Percentiles rank a stretch among this genome's conserved stretches.
These are phyloP conservation scores for Eucalyptus microcorys DNA, from an alignment of 345 rosid species.

Conservation along the genomic window DNA sequence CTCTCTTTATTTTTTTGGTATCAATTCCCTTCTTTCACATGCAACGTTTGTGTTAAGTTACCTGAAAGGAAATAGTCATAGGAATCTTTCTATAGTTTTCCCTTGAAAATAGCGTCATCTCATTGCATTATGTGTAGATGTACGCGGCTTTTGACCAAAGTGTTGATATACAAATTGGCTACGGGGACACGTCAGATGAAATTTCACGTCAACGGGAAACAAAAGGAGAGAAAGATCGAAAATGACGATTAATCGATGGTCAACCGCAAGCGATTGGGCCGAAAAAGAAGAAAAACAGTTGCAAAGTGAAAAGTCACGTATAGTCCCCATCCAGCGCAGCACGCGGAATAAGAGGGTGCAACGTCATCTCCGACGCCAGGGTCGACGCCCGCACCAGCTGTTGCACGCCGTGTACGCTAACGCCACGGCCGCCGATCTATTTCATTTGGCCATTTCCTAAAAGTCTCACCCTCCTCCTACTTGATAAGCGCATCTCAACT, in stretches of 20 bases:
- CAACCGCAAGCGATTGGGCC: neutral
- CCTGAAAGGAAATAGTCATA: neutral
- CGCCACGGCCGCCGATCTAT: neutral
- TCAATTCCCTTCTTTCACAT: neutral
- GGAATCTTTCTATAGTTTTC: neutral
- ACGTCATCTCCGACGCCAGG: neutral
- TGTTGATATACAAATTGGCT: neutral
- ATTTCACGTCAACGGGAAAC: neutral
- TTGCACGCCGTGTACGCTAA: neutral
- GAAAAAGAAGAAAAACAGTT: neutral
- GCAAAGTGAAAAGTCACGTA: neutral
- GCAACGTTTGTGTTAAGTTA: neutral
- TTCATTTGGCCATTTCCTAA: neutral
- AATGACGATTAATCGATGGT: neutral
- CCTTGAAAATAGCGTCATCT: rapidly evolving
- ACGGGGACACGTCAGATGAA: neutral
- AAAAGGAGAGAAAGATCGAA: neutral
- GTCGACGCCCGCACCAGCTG: neutral
- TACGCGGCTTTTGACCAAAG: neutral
- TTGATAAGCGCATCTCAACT: neutral
- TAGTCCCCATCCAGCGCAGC: neutral
- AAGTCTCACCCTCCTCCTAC: neutral
- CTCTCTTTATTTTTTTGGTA: neutral
- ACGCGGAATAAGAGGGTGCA: neutral
- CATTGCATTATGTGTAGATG: neutral